These are phyloP conservation scores for Spongospora subterranea DNA, from an alignment of 208 protist species.

Conservation along the genomic window DNA sequence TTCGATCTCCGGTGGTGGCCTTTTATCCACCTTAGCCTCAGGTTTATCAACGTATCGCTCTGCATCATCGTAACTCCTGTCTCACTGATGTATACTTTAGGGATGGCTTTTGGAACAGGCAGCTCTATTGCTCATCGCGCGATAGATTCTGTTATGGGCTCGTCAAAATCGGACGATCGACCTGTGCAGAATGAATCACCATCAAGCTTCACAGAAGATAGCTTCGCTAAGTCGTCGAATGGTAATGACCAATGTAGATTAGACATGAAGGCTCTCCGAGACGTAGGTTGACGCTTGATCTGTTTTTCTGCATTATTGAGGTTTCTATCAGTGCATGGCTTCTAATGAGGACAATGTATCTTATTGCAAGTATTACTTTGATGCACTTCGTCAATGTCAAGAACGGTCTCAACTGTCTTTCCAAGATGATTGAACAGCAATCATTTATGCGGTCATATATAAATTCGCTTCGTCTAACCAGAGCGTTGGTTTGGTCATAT, in stretches of 20 bases:
- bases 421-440: conserved; percentile 51
- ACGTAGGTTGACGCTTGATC: conserved; percentile 29
- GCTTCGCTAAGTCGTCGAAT: not conserved
- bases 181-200: not conserved
- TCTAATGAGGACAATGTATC: conserved; percentile 25
- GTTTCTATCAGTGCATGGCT: not conserved
- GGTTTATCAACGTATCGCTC: not conserved
- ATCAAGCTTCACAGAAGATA: not conserved
- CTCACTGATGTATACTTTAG: not conserved
- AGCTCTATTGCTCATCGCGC: conserved; percentile 28
- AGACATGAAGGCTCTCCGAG: conserved; percentile 35
- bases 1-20: not conserved
- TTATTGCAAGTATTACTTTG: conserved; percentile 52
- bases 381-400: conserved; percentile 25
- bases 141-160: conserved; percentile 20
- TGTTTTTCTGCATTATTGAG: not conserved
- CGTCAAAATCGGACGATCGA: not conserved
- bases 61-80: not conserved
- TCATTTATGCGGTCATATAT: too few species aligned
- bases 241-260: not conserved
- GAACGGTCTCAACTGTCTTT: not conserved
- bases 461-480: too few species aligned
- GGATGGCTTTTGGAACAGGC: conserved; percentile 35
- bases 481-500: not conserved
- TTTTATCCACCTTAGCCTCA: not conserved